Base-by-base conservation (phyloP, 2,329 filamentous ascomycete species). In the Penicillium polonicum region DNA sequence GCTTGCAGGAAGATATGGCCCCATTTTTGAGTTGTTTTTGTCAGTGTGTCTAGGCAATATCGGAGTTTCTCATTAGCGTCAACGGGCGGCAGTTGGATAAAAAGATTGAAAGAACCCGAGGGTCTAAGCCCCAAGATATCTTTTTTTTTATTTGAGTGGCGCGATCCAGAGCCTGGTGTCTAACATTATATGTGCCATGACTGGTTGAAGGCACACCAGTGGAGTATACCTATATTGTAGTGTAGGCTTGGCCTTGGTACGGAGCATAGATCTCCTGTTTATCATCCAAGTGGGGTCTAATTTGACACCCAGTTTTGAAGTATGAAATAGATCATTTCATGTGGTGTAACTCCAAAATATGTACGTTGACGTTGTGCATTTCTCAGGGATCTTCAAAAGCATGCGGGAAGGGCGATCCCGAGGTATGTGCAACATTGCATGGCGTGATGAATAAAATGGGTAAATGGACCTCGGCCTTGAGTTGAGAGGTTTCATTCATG, bases 401-500 rank as follows among this genome's bases (percentile, higher is more conserved):
- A 29, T 59, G 53, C 62, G 60, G 58, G 53, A 59, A 51, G 52
- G 59, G 41, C 44, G 61, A 65, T 66, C 60, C 64, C 61, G 60
- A 63, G 60, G 52, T 45, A 65, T 36, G 31, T 48, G 7, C 44
- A 46, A 10, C 19, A 36, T 36, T 4, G 21, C 45, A 48, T 65
- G 64, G 60, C 61, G 57, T 65, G 63, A 63, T 59, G 50, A 53
- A n/a, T 33, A 13, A 27, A 42, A 60, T 58, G 57, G 59, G 33
- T 60, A 60, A 64, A 64, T 39, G 9, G 9, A 19, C 36, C 36
- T 39, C 36, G 36, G 36, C 19, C n/a, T 38, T 36, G 33, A 29
- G 5, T 12, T 51, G 36, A 15, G 21, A 10, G 15, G 3, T 15
- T 44, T 35, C 8, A 33, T 33, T 33, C 13, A 17, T 35, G 25